phyloP scores from a whole-genome alignment of 1,284 basidiomycete genomes.

The Peniophora sp. region DNA sequence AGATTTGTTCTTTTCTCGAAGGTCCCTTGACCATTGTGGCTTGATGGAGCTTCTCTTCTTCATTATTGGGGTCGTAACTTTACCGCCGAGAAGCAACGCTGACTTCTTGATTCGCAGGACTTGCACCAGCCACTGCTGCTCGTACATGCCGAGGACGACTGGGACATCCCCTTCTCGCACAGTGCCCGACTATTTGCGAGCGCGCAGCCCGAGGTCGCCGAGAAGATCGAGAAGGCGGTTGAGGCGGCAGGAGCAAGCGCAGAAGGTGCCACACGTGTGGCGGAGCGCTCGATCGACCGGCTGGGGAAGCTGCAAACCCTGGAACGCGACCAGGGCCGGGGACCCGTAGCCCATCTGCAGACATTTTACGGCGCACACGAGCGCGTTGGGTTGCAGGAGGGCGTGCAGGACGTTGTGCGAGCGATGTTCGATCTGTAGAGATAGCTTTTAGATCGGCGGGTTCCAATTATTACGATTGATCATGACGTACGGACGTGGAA shows the following conservation, averaged over 20 bases:
- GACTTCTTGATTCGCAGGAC: constrained; percentile 29
- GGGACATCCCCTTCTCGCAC: constrained; percentile 74
- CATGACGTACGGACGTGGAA: background rate
- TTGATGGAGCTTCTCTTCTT: constrained; percentile 7
- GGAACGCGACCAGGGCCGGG: constrained; percentile 24
- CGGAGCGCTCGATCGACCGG: constrained; percentile 38
- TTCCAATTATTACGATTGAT: too few species aligned
- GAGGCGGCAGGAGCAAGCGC: constrained; percentile 26
- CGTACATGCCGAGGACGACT: constrained; percentile 76
- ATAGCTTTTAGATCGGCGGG: background rate
- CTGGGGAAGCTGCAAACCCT: constrained; percentile 59
- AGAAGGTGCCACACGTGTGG: constrained; percentile 32
- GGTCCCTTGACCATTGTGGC: background rate
- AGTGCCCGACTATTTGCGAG: constrained; percentile 56
- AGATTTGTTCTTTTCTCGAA: constrained; percentile 4
- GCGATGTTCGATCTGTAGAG: constrained; percentile 30
- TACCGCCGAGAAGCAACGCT: background rate
- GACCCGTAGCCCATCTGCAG: constrained; percentile 53
- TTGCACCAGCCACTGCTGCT: constrained; percentile 61
- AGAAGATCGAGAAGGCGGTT: constrained; percentile 8
- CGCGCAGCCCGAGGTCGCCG: constrained; percentile 15
- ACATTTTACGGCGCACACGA: constrained; percentile 59
- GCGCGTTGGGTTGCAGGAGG: constrained; percentile 59
- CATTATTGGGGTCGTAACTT: too few species aligned
- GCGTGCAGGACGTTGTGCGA: constrained; percentile 64